Evolutionary conservation across 768 basidiomycete species (phyloP), one percentile per base, ranked within the genome.

Genomic region (Jaapia argillacea): DNA sequence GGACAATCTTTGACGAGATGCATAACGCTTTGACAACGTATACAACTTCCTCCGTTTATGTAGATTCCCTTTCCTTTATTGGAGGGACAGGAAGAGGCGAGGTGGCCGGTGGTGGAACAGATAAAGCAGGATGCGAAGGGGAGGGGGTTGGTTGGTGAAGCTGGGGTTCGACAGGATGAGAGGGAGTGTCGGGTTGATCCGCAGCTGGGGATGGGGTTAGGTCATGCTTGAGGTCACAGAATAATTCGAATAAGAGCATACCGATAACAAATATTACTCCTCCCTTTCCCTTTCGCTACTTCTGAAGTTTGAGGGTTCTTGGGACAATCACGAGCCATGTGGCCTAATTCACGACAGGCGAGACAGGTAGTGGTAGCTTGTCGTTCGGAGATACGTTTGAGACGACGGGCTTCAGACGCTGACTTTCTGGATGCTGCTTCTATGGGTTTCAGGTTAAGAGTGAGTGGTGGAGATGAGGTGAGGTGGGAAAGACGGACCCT

Each of bases 91-190:
- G 75, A 62, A 1, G 85, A 81, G 2, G 88, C 86, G 1, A 97
- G 72, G 56, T 97, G 93, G 1, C 93, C 93, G 52, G 74, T 81
- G 3, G 69, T 71, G 3, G 76, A 77, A 57, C 93, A 97, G 16
- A 97, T 84, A 57, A 91, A 97, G 63, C 93, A 97, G 3, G 82
- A 85, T 0, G 93, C 92, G 51, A 79, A 91, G 1, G 92, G 93
- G 3, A 90, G 68, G 1, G 85, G 83, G 45, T 87, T 70, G 14
- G 56, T 58, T 7, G 74, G 68, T 57, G 89, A 73, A 16, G 64
- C 64, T 4, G 75, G 70, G 52, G 79, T 79, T 47, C 70, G 80
- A 60, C 93, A 97, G 25, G 67, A 70, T n/a, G 86, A 78, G 2
- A 97, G 71, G 12, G 70, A 81, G 51, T 97, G 92, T 42, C 69